These are phyloP conservation scores for Phytomonas francai DNA, from an alignment of 208 protist species.

Conservation along the genomic window DNA sequence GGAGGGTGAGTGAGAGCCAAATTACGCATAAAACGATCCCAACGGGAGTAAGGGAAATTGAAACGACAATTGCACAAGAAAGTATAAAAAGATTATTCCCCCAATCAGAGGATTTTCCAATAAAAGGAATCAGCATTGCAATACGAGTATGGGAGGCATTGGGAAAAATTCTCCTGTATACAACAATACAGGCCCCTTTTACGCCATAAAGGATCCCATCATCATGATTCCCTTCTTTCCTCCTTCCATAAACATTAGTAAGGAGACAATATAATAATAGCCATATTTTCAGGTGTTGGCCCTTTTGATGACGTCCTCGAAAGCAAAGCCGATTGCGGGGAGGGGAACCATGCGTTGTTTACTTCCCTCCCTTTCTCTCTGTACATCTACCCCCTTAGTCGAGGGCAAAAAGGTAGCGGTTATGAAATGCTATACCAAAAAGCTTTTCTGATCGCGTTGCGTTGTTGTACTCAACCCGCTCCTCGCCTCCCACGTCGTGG, in stretches of 20 bases:
- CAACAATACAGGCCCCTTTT: background rate
- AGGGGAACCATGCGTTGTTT: background rate
- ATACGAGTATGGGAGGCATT: background rate
- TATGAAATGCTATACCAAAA: constrained; percentile 82
- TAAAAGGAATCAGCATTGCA: background rate
- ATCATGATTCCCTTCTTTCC: background rate
- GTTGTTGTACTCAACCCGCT: constrained; percentile 64
- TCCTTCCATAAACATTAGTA: background rate
- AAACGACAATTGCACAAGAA: background rate
- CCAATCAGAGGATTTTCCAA: background rate
- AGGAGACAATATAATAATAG: background rate
- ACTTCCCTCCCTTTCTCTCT: background rate
- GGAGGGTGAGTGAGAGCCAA: no score
- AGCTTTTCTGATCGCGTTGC: constrained; percentile 68
- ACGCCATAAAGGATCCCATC: background rate
- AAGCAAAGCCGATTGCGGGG: constrained; percentile 1
- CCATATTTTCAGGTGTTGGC: no score
- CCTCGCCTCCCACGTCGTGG: background rate
- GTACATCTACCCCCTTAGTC: constrained; percentile 20
- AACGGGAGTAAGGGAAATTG: background rate
- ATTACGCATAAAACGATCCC: background rate
- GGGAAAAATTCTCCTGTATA: background rate
- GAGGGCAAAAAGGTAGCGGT: constrained; percentile 86
- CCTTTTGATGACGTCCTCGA: background rate
- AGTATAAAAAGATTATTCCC: background rate